phyloP scores from a whole-genome alignment of 1,284 basidiomycete genomes.

The Moesziomyces parantarcticus region DNA sequence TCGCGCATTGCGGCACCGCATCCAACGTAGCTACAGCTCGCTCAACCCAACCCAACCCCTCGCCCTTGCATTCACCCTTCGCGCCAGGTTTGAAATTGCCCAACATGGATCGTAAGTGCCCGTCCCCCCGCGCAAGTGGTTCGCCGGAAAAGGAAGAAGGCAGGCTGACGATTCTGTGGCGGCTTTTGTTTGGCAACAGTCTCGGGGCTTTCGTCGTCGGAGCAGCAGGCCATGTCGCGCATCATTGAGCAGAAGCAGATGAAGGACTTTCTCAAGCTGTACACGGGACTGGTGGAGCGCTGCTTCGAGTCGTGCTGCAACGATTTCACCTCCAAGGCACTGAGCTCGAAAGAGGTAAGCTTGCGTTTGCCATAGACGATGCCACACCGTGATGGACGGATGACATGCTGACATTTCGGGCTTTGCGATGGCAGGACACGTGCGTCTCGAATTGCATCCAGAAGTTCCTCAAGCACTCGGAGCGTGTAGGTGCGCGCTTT shows the following conservation, averaged over 20 bases:
- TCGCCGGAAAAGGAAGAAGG: too few relatives aligned
- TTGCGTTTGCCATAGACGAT: too few relatives aligned
- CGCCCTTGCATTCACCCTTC: background rate
- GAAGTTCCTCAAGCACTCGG: constrained; percentile 97
- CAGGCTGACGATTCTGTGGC: constrained; percentile 3
- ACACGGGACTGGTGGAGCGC: constrained; percentile 93
- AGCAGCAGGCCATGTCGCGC: constrained; percentile 64
- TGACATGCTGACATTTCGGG: background rate
- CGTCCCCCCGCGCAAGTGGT: too few relatives aligned
- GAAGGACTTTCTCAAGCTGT: constrained; percentile 97
- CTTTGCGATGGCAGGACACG: constrained; percentile 69
- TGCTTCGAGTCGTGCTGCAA: constrained; percentile 96
- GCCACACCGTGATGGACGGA: too few relatives aligned
- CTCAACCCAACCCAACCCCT: constrained; percentile 1
- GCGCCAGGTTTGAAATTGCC: constrained; percentile 12
- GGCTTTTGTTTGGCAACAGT: too few relatives aligned
- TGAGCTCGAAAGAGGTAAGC: constrained; percentile 89
- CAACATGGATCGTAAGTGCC: constrained; percentile 52
- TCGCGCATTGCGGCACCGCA: too few relatives aligned
- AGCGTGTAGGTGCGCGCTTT: constrained; percentile 90
- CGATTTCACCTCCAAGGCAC: constrained; percentile 93
- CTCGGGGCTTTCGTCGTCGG: constrained; percentile 60
- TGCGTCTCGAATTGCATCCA: constrained; percentile 78
- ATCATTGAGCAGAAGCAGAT: constrained; percentile 75
- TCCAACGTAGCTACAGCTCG: too few relatives aligned